Evolutionary conservation across 192 early-diverging fungal genomes (phyloP).

Genomic region (Entophlyctis helioformis): DNA sequence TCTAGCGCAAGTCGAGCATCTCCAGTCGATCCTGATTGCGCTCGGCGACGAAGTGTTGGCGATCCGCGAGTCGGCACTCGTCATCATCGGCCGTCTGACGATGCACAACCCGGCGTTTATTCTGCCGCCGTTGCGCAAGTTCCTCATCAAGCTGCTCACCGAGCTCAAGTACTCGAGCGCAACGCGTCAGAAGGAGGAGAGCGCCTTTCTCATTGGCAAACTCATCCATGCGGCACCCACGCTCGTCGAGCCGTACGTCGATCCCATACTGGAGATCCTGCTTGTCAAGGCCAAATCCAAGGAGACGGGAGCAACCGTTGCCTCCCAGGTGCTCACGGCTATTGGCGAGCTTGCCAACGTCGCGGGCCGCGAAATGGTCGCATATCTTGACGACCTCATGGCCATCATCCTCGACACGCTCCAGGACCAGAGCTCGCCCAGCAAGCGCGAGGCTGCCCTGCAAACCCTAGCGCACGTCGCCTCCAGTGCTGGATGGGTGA

Average conservation of each 20-base stretch:
- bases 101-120: slow-evolving; percentile 85
- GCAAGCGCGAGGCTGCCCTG: slow-evolving; percentile 79
- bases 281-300: slow-evolving; percentile 60
- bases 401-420: slow-evolving; percentile 80
- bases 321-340: slow-evolving; percentile 64
- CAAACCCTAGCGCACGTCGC: slow-evolving; percentile 76
- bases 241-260: slow-evolving; percentile 56
- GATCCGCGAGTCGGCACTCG: slow-evolving; percentile 69
- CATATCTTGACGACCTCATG: slow-evolving; percentile 70
- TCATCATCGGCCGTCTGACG: slow-evolving; percentile 76
- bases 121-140: slow-evolving; percentile 77
- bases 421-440: slow-evolving; percentile 70
- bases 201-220: background rate
- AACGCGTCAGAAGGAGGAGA: slow-evolving; percentile 8
- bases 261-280: slow-evolving; percentile 72
- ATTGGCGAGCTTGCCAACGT: slow-evolving; percentile 75
- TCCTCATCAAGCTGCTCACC: slow-evolving; percentile 73
- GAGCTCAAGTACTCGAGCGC: slow-evolving; percentile 81
- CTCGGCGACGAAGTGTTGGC: slow-evolving; percentile 86
- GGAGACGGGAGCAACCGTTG: slow-evolving; percentile 65
- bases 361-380: slow-evolving; percentile 69
- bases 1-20: slow-evolving; percentile 81
- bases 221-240: slow-evolving; percentile 1
- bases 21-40: slow-evolving; percentile 75
- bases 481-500: slow-evolving; percentile 76